Evolutionary conservation across 495 filamentous ascomycete species (phyloP), one percentile per base, ranked within the genome.

Genomic region (Cudoniella acicularis): DNA sequence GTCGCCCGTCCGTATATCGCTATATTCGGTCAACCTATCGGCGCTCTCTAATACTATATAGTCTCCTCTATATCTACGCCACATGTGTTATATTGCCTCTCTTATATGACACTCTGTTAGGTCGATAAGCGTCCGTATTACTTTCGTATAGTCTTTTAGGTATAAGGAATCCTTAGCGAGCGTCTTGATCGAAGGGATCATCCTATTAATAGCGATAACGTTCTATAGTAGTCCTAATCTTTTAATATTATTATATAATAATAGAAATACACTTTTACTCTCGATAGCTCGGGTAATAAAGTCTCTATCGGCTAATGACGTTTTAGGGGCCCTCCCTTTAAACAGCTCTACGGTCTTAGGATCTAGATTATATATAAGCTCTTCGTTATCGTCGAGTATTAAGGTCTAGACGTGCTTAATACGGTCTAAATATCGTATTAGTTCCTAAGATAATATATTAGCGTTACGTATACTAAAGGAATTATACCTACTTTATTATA

Each of bases 351-450:
- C 45, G 45, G 54, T 57, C 54, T 57, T 24, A 57, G 45, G 54
- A 57, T 57, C 54, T 57, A 57, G 54, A 57, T 57, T 57, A 41
- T 57, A 57, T 26, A 57, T 57, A 30, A 60, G 57, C 49, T 60
- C 41, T 53, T 60, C 49, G 26, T 60, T 40, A 49, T 49, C 40
- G 41, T 54, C 57, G 23, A 60, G 49, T 53, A 60, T 60, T 10
- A 22, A 46, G 40, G 40, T 60, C 57, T 36, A 60, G 50, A 54
- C 50, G 50, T 54, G 50, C 57, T 60, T 60, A 54, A 60, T 60
- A 40, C 41, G 41, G 50, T 53, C 25, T 54, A 60, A 60, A 54
- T 60, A 60, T 53, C 41, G 57, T 54, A 60, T 60, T 21, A 60
- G 50, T 54, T 60, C 57, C 50, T 60, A 23, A 54, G 50, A 47